A percentile compares a stretch with the other conserved stretches of the same genome.
Evolutionary conservation across 345 rosid species (phyloP).

Genomic region (Arabidopsis thaliana): TAIR10.1 NC_003076.8:22563001-22563500

Average conservation of each 20-base stretch:
- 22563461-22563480: conserved; percentile 70
- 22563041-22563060: conserved; percentile 70
- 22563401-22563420: conserved; percentile 84
- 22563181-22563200: conserved; percentile 56
- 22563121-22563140: conserved; percentile 56
- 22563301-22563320: conserved; percentile 74
- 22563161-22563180: conserved; percentile 73
- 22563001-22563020: conserved; percentile 63
- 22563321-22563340: conserved; percentile 59
- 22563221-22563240: conserved; percentile 67
- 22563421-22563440: conserved; percentile 57
- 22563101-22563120: conserved; percentile 68
- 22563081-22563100: conserved; percentile 64
- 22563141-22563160: conserved; percentile 53
- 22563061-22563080: conserved; percentile 61
- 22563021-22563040: conserved; percentile 75
- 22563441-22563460: conserved; percentile 68
- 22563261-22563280: conserved; percentile 51
- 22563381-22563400: conserved; percentile 70
- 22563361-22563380: conserved; percentile 52
- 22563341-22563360: conserved; percentile 58
- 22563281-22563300: conserved; percentile 61
- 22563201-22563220: conserved; percentile 57
- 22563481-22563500: conserved; percentile 77
- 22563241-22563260: conserved; percentile 67